A percentile compares a stretch with the other conserved stretches of the same genome.
phyloP scores from a whole-genome alignment of 2,329 filamentous ascomycete genomes.

The Penicillium brevicompactum region DNA sequence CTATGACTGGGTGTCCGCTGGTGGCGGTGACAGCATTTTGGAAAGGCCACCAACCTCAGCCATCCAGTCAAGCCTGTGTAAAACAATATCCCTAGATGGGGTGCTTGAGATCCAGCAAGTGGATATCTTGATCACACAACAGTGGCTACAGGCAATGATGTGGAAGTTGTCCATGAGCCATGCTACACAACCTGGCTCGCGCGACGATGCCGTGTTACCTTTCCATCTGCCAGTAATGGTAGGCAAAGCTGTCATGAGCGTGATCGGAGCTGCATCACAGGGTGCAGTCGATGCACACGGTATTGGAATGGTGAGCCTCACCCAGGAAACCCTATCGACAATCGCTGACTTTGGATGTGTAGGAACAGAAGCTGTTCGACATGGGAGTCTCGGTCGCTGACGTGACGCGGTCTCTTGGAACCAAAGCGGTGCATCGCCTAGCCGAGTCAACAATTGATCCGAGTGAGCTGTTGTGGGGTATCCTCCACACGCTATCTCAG shows the following conservation, averaged over 20 bases:
- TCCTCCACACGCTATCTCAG: slow-evolving; percentile 39
- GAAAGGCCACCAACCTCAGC: slow-evolving; percentile 37
- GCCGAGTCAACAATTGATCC: slow-evolving; percentile 35
- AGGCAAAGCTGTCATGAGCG: slow-evolving; percentile 63
- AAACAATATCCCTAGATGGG: slow-evolving; percentile 58
- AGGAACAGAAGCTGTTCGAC: slow-evolving; percentile 44
- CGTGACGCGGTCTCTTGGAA: slow-evolving; percentile 34
- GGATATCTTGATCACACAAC: slow-evolving; percentile 69
- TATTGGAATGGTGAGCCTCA: slow-evolving; percentile 66
- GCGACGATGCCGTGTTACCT: slow-evolving; percentile 59
- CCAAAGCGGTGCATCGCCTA: slow-evolving; percentile 30
- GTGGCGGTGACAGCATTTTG: slow-evolving; percentile 32
- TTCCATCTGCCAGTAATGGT: slow-evolving; percentile 68
- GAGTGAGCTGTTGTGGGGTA: slow-evolving; percentile 41
- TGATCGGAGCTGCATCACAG: slow-evolving; percentile 73
- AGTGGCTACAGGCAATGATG: slow-evolving; percentile 71
- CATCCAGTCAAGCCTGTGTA: slow-evolving; percentile 55
- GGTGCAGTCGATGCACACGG: slow-evolving; percentile 75
- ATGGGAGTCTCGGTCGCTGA: slow-evolving; percentile 37
- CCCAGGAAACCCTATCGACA: not conserved
- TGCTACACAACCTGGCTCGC: slow-evolving; percentile 60
- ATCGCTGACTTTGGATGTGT: not conserved
- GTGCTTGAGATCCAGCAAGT: slow-evolving; percentile 68
- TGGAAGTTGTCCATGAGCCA: slow-evolving; percentile 73
- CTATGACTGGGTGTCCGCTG: slow-evolving; percentile 43